Evolutionary conservation across 495 filamentous ascomycete genomes (phyloP).

Genomic region (Collariella sp.): DNA sequence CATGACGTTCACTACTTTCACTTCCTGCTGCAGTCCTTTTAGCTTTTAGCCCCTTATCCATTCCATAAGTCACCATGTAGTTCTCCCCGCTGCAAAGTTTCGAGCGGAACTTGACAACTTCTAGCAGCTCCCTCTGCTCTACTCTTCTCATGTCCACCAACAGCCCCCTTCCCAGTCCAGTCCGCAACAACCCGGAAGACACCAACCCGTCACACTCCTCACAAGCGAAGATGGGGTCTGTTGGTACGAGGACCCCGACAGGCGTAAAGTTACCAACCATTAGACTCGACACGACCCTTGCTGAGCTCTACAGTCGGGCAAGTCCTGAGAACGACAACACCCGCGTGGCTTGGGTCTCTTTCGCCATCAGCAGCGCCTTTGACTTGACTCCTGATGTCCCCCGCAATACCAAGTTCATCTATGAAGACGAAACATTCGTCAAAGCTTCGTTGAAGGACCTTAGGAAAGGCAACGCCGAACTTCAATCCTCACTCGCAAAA

Average conservation of each 20-base stretch:
- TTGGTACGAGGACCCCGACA: not conserved
- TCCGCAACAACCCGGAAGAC: too few relatives aligned
- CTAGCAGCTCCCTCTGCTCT: too few relatives aligned
- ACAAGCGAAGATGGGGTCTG: constrained; percentile 11
- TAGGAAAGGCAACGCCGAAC: constrained; percentile 33
- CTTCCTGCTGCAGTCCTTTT: too few relatives aligned
- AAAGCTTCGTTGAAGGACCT: constrained; percentile 39
- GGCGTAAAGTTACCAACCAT: constrained; percentile 21
- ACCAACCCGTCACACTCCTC: not conserved
- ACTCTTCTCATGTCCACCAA: too few relatives aligned
- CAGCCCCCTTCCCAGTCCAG: too few relatives aligned
- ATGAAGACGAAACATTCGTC: constrained; percentile 34
- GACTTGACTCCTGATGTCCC: constrained; percentile 19
- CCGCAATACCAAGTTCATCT: constrained; percentile 29
- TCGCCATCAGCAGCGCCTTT: constrained; percentile 20
- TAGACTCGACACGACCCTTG: constrained; percentile 26
- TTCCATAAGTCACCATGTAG: too few relatives aligned
- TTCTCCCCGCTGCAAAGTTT: too few relatives aligned
- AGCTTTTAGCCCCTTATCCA: too few relatives aligned
- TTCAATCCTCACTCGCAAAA: constrained; percentile 16
- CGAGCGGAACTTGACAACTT: too few relatives aligned
- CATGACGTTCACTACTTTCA: too few relatives aligned
- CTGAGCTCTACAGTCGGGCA: constrained; percentile 24
- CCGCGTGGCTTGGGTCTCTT: constrained; percentile 20
- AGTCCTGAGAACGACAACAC: constrained; percentile 3